Evolutionary conservation across 208 protist species (phyloP).

Genomic region (Leishmania mexicana): DNA sequence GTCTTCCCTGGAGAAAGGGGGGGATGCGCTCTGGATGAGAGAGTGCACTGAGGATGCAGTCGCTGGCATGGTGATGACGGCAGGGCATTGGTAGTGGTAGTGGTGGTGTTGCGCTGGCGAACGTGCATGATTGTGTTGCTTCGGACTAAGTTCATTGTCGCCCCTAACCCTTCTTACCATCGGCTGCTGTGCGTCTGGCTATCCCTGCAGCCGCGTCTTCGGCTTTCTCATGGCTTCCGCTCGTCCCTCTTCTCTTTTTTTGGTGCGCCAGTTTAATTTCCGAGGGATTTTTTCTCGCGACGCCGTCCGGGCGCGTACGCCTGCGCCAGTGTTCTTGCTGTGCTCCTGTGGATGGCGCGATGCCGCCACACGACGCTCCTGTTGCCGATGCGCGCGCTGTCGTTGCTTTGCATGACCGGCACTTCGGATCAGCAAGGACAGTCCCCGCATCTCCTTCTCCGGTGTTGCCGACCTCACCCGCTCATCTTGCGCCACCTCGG

Average conservation of each 20-base stretch:
- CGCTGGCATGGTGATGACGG: not conserved
- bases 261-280: not conserved
- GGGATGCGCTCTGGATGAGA: not conserved
- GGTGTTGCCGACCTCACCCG: not conserved
- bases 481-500: not conserved
- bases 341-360: not conserved
- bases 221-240: not conserved
- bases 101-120: not conserved
- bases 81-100: not conserved
- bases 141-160: not conserved
- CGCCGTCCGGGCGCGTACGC: not conserved
- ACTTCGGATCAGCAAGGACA: not conserved
- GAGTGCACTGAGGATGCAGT: not conserved
- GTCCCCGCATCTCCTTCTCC: not conserved
- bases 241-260: not conserved
- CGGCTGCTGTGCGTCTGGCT: not conserved
- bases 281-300: not conserved
- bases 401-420: not conserved
- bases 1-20: not conserved
- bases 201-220: not conserved
- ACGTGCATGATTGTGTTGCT: not conserved
- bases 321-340: not conserved
- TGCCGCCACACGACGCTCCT: not conserved
- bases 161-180: not conserved
- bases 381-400: not conserved